Base-by-base conservation (phyloP, 768 basidiomycete genomes). In the Naematelia aurantialba region DNA sequence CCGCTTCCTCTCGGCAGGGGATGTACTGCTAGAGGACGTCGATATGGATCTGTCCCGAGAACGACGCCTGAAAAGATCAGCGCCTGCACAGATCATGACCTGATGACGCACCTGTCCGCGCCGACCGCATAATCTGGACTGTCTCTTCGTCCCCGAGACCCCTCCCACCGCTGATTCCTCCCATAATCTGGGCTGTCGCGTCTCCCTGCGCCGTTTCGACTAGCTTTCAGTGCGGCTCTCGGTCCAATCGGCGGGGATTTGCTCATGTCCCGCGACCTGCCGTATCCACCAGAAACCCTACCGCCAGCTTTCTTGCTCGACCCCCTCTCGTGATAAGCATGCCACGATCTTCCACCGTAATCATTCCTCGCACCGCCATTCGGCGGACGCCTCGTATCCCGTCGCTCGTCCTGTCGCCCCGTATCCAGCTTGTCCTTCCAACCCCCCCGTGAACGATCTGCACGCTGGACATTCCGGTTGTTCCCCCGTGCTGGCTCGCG, bases 41-140 rank as follows among this genome's bases (percentile, higher is more conserved):
- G 34, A 39, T 8, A 8, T 17, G 17, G 34, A 39, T 39, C 34
- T 39, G 8, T 17, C 34, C 17, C 34, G 8, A 8, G 34, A 39
- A 8, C 34, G 34, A 39, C 17, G 8, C 34, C 34, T 39, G 34
- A 8, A 17, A 8, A 8, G 8, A 17, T 39, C 34, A 39, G 34
- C 34, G 8, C 34, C 34, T n/a, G 34, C 8, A 39, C 17, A 39
- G 8, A 39, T 39, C 34, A 8, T 8, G 8, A 8, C 17, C 34
- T 39, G n/a, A 4, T 10, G 21, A 29, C 50, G 12, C 34, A 39
- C 34, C 34, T 39, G 34, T 39, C 34, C 3, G 47, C 17, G 10
- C 67, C 70, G 4, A 65, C 58, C 13, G 67, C 70, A 56, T 72
- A 72, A 49, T 66, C 67, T 10, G 69, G 69, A 61, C 69, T 70